Conservation (phyloP, 352 stramenopile genomes). For the Pythium sukuiense region DNA sequence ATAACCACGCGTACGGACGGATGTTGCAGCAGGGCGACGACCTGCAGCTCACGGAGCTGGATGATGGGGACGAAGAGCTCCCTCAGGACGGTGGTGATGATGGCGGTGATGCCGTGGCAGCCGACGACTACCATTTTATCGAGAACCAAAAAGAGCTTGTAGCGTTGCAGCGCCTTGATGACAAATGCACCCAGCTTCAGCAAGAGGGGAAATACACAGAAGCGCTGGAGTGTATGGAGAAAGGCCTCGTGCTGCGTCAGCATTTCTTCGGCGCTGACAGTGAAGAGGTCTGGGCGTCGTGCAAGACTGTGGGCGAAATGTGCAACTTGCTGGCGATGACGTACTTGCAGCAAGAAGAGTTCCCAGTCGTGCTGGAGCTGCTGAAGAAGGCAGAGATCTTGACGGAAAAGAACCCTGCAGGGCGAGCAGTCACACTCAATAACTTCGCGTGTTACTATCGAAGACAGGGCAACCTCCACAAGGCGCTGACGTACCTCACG, state of each 20-base stretch:
- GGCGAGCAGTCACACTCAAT: conserved; percentile 91
- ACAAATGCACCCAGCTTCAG: conserved; percentile 90
- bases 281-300: conserved; percentile 88
- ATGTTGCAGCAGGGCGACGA: conserved; percentile 20
- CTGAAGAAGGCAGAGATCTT: conserved; percentile 95
- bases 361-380: conserved; percentile 89
- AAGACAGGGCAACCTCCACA: conserved; percentile 88
- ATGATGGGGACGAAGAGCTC: conserved; percentile 10
- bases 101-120: background rate
- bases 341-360: conserved; percentile 94
- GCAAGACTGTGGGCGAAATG: conserved; percentile 94
- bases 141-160: conserved; percentile 87
- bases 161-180: conserved; percentile 87
- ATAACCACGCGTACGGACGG: background rate
- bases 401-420: conserved; percentile 82
- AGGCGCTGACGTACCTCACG: conserved; percentile 90
- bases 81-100: conserved; percentile 16
- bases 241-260: conserved; percentile 90
- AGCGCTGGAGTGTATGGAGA: conserved; percentile 93
- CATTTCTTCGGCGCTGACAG: conserved; percentile 93
- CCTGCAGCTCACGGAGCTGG: conserved; percentile 36
- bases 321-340: conserved; percentile 96
- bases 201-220: conserved; percentile 92
- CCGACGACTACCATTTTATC: conserved; percentile 49
- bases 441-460: conserved; percentile 95